Evolutionary conservation across 345 rosid genomes (phyloP).

Genomic region (Conringia planisiliqua): DNA sequence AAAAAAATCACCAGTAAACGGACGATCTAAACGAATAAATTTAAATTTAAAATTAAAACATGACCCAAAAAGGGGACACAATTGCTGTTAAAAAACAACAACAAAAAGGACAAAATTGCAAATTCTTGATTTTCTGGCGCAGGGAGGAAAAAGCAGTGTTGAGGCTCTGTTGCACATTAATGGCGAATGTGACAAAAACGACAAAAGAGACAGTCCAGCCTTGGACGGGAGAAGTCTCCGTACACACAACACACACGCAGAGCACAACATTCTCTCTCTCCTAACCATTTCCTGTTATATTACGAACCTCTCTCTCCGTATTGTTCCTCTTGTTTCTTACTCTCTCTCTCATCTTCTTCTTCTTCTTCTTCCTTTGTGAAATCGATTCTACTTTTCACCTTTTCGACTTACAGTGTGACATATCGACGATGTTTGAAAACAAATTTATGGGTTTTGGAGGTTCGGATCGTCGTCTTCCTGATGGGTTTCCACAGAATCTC

Average conservation of each 20-base stretch:
- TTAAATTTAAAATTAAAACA: too few species aligned
- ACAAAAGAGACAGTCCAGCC: constrained; percentile 17
- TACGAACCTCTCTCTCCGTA: background rate
- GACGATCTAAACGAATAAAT: too few species aligned
- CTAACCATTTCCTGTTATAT: background rate
- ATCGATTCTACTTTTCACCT: background rate
- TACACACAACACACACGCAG: background rate
- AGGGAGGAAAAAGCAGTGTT: background rate
- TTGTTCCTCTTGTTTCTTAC: background rate
- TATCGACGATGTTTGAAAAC: constrained; percentile 30
- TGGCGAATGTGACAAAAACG: constrained; percentile 12
- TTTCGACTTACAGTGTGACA: background rate
- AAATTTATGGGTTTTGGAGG: constrained; percentile 29
- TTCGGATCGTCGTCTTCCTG: constrained; percentile 22
- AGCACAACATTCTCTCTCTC: background rate
- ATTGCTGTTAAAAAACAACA: background rate
- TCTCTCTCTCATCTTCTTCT: background rate
- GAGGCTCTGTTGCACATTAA: background rate
- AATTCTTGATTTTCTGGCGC: background rate
- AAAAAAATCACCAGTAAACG: too few species aligned
- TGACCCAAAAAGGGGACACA: background rate
- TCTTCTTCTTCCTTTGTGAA: background rate
- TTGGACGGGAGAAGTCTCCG: background rate
- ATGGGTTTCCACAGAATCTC: constrained; percentile 19
- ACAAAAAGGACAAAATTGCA: background rate